Conservation (phyloP, 2,329 filamentous ascomycete species). For the Fusarium tuaranense region DNA sequence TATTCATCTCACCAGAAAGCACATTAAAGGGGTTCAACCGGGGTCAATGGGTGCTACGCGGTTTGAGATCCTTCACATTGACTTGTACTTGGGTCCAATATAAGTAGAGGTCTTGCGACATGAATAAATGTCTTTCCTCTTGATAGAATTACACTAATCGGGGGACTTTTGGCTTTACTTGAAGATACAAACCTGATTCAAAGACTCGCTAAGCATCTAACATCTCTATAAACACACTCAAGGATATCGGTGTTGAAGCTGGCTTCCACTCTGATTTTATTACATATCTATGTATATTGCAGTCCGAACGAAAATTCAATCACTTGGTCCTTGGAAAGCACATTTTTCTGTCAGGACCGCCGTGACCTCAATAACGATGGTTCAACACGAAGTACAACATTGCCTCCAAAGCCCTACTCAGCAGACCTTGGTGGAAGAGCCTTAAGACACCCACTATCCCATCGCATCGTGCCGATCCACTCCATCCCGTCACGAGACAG, state of each 20-base stretch:
- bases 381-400: not conserved
- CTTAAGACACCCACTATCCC: not conserved
- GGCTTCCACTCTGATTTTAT: not conserved
- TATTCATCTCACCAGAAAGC: not conserved
- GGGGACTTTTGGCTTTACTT: not conserved
- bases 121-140: no score
- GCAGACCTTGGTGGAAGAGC: not conserved
- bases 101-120: no score
- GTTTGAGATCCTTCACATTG: no score
- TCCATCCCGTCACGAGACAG: not conserved
- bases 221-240: not conserved
- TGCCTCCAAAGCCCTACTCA: not conserved
- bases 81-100: no score
- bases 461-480: not conserved
- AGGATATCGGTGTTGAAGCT: not conserved
- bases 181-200: not conserved
- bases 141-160: no score
- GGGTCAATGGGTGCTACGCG: no score
- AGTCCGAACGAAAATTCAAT: not conserved
- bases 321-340: not conserved
- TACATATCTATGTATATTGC: accelerated
- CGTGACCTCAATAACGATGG: not conserved
- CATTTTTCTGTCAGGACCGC: not conserved
- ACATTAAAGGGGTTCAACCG: not conserved
- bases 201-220: not conserved